Percentiles rank a stretch among this genome's conserved stretches.
phyloP scores from a whole-genome alignment of 1,139 yeast species.

The Kazachstania sp. region DNA sequence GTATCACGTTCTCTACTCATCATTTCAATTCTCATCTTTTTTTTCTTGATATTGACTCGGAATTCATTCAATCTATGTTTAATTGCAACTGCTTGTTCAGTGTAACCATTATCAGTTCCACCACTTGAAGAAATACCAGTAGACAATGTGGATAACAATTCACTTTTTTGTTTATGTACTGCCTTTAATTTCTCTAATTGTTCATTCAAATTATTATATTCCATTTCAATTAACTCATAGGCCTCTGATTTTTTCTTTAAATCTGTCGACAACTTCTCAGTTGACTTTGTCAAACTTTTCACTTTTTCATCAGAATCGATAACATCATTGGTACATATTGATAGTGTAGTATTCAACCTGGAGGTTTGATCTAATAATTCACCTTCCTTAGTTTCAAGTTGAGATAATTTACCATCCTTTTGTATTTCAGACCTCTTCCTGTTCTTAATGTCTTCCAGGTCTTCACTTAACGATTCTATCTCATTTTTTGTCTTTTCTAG shows the following conservation, averaged over 20 bases:
- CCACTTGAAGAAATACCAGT: constrained; percentile 90
- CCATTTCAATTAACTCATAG: constrained; percentile 31
- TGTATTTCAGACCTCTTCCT: constrained; percentile 53
- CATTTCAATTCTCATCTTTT: constrained; percentile 51
- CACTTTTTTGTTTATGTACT: constrained; percentile 59
- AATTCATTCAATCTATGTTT: constrained; percentile 50
- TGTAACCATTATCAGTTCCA: constrained; percentile 69
- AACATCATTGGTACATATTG: constrained; percentile 47
- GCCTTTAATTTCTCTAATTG: constrained; percentile 40
- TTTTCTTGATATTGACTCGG: constrained; percentile 51
- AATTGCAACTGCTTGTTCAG: constrained; percentile 60
- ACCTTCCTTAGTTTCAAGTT: constrained; percentile 51
- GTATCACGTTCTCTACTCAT: constrained; percentile 44
- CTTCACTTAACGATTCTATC: constrained; percentile 51
- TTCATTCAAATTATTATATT: constrained; percentile 40
- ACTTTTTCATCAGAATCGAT: constrained; percentile 39
- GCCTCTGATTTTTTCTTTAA: constrained; percentile 21
- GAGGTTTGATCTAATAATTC: constrained; percentile 59
- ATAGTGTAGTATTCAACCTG: constrained; percentile 55
- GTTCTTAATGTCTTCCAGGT: constrained; percentile 46
- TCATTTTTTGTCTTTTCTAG: constrained; percentile 46
- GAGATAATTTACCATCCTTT: constrained; percentile 55
- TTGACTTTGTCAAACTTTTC: constrained; percentile 14
- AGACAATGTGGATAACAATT: constrained; percentile 68
- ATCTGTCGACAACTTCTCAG: constrained; percentile 18